Conservation (phyloP, 2,329 filamentous ascomycete genomes). For the Cordyceps javanica region DNA sequence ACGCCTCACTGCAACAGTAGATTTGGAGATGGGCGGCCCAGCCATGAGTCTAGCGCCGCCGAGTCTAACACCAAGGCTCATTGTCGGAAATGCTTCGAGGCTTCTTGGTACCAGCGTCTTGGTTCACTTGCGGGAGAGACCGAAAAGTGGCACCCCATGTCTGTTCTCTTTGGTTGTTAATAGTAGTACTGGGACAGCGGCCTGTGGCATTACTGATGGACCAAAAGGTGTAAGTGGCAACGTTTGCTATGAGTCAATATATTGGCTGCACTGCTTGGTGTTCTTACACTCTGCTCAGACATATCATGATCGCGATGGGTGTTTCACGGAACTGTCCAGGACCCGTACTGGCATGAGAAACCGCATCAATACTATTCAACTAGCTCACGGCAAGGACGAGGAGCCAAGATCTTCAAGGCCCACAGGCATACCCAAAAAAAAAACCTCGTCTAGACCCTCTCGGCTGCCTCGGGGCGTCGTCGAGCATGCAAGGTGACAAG, state of each 20-base stretch:
- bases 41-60: background rate
- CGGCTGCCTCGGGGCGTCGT: slow-evolving; percentile 5
- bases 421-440: background rate
- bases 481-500: background rate
- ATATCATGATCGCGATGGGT: background rate
- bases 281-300: background rate
- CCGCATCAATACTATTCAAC: slow-evolving; percentile 2
- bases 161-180: background rate
- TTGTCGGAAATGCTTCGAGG: background rate
- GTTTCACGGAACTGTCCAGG: background rate
- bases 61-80: too few species aligned
- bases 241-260: background rate
- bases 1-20: slow-evolving; percentile 10
- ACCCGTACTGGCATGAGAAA: background rate
- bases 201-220: too few species aligned
- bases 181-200: background rate
- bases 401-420: slow-evolving; percentile 11
- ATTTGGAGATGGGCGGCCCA: slow-evolving; percentile 6
- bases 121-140: background rate
- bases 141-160: background rate
- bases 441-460: background rate
- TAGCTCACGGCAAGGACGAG: background rate
- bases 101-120: background rate
- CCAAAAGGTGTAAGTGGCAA: background rate
- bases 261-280: background rate